Conservation (phyloP, 2,329 filamentous ascomycete genomes). For the Aotearoamyces nothofagi region DNA sequence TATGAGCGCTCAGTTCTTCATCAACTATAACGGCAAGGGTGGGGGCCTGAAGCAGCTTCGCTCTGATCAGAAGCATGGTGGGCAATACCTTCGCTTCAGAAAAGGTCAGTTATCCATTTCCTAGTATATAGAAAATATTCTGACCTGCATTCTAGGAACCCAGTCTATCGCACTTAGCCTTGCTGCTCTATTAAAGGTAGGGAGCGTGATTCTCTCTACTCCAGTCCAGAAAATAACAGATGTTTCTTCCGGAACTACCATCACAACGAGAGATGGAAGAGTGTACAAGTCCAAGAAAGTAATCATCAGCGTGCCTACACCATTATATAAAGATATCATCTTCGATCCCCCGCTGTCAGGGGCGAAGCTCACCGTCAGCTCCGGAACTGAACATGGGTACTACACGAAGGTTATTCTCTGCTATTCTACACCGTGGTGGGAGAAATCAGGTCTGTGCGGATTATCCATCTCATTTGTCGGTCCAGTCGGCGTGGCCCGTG, state of each 20-base stretch:
- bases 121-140: too few species aligned
- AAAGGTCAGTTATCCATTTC: background rate
- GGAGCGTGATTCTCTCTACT: background rate
- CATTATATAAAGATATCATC: background rate
- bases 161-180: slow-evolving; percentile 1
- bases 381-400: slow-evolving; percentile 15
- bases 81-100: slow-evolving; percentile 7
- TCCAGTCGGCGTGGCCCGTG: slow-evolving; percentile 23
- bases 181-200: background rate
- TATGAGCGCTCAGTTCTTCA: slow-evolving; percentile 33
- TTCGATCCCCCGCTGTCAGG: background rate
- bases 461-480: slow-evolving; percentile 25
- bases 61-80: slow-evolving; percentile 34
- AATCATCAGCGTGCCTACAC: slow-evolving; percentile 1
- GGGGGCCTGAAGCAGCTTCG: slow-evolving; percentile 34
- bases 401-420: slow-evolving; percentile 23
- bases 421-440: slow-evolving; percentile 1
- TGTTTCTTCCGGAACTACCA: background rate
- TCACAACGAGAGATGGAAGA: background rate
- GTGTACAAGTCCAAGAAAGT: background rate
- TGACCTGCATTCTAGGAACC: background rate
- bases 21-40: slow-evolving; percentile 36
- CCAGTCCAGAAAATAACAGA: background rate
- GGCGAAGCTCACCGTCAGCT: background rate
- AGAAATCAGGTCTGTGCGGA: slow-evolving; percentile 19